Conservation (phyloP, 2,329 filamentous ascomycete species). For the Cladosporium sp. region DNA sequence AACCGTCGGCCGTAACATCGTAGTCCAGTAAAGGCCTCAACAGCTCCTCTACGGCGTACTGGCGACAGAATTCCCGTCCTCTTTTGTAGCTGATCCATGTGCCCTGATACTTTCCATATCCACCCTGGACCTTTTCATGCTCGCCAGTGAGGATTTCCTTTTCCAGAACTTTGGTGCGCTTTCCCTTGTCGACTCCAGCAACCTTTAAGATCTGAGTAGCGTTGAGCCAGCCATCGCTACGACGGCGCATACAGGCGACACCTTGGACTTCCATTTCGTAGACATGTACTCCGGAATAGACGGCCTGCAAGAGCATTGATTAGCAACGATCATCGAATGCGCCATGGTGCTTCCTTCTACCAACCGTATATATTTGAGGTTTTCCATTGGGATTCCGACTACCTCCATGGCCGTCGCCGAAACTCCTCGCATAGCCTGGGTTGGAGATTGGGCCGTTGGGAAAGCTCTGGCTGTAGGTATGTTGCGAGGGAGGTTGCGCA, state of each 20-base stretch:
- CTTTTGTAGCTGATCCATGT: slow-evolving; percentile 97
- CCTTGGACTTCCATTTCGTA: slow-evolving; percentile 98
- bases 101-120: slow-evolving; percentile 97
- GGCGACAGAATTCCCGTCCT: slow-evolving; percentile 83
- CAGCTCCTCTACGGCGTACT: slow-evolving; percentile 70
- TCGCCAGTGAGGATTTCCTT: slow-evolving; percentile 96
- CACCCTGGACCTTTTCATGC: slow-evolving; percentile 97
- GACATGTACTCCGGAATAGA: slow-evolving; percentile 92
- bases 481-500: slow-evolving; percentile 19
- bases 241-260: slow-evolving; percentile 90
- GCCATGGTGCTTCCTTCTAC: slow-evolving; percentile 14
- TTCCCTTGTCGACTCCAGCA: slow-evolving; percentile 93
- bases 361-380: slow-evolving; percentile 49
- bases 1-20: slow-evolving; percentile 73
- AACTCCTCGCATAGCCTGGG: slow-evolving; percentile 35
- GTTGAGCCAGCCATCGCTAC: slow-evolving; percentile 94
- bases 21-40: slow-evolving; percentile 71
- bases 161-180: slow-evolving; percentile 94
- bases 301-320: slow-evolving; percentile 51
- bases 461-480: slow-evolving; percentile 27
- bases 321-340: slow-evolving; percentile 1
- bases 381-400: slow-evolving; percentile 26
- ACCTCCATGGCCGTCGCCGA: slow-evolving; percentile 25
- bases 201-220: slow-evolving; percentile 98
- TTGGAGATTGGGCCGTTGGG: slow-evolving; percentile 30